Percentiles rank a stretch among this genome's conserved stretches.
Evolutionary conservation across 768 basidiomycete species (phyloP).

Genomic region (Boletus insuetus): DNA sequence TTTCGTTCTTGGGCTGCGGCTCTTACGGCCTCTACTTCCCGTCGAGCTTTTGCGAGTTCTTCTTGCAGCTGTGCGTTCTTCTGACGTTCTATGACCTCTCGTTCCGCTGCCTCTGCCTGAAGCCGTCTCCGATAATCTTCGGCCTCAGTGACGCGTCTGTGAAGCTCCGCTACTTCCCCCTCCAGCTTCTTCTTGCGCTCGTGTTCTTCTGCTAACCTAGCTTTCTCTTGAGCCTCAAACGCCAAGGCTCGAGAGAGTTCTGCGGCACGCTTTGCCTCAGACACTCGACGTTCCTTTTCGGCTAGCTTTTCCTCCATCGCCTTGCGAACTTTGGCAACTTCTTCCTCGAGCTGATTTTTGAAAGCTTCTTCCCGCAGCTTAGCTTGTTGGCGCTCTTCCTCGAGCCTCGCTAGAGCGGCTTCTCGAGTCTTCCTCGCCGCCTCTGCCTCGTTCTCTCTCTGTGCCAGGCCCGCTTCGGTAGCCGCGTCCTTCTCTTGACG

Average conservation of each 20-base stretch:
- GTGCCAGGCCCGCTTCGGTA: slow-evolving; percentile 15
- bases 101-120: slow-evolving; percentile 28
- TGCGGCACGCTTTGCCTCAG: slow-evolving; percentile 28
- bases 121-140: slow-evolving; percentile 28
- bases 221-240: slow-evolving; percentile 30
- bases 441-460: slow-evolving; percentile 23
- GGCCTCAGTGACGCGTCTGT: slow-evolving; percentile 25
- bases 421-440: slow-evolving; percentile 15
- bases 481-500: slow-evolving; percentile 17
- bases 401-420: slow-evolving; percentile 19
- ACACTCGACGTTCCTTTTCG: slow-evolving; percentile 22
- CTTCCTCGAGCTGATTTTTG: slow-evolving; percentile 26
- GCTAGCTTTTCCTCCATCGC: slow-evolving; percentile 21
- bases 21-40: slow-evolving; percentile 25
- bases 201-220: slow-evolving; percentile 29
- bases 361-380: slow-evolving; percentile 24
- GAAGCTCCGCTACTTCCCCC: slow-evolving; percentile 25
- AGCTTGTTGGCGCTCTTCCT: slow-evolving; percentile 28
- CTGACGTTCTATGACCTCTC: slow-evolving; percentile 26
- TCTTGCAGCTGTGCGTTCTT: slow-evolving; percentile 29
- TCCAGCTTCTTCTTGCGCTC: slow-evolving; percentile 28
- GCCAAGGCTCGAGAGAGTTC: slow-evolving; percentile 26
- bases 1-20: slow-evolving; percentile 24
- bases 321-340: slow-evolving; percentile 23
- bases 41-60: slow-evolving; percentile 28